Evolutionary conservation across 1,139 yeast genomes (phyloP).

Genomic region (Suhomyces bribrorum): DNA sequence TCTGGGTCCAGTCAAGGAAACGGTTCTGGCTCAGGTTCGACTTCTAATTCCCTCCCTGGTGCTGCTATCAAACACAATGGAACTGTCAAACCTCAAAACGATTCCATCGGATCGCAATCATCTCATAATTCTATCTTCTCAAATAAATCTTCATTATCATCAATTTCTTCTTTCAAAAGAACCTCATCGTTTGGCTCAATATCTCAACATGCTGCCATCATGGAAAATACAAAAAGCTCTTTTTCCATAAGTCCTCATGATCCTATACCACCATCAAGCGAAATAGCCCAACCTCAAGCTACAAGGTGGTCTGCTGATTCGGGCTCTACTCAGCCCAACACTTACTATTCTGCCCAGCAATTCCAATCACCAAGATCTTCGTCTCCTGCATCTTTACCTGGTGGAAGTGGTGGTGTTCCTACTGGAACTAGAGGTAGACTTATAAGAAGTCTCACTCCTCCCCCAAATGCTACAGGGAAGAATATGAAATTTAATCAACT

Average conservation of each 20-base stretch:
- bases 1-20: constrained; percentile 3
- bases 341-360: constrained; percentile 11
- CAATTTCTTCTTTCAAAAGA: constrained; percentile 33
- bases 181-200: constrained; percentile 25
- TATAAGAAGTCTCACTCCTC: constrained; percentile 18
- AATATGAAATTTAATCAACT: constrained; percentile 5
- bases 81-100: constrained; percentile 14
- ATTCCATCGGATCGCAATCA: constrained; percentile 34
- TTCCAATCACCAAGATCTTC: constrained; percentile 13
- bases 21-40: background rate
- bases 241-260: constrained; percentile 32
- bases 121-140: constrained; percentile 35
- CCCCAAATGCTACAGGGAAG: constrained; percentile 11
- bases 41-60: too few relatives aligned
- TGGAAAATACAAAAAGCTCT: constrained; percentile 19
- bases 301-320: constrained; percentile 9
- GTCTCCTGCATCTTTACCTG: constrained; percentile 6
- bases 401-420: too few relatives aligned
- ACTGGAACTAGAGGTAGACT: constrained; percentile 4
- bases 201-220: constrained; percentile 16
- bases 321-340: constrained; percentile 4
- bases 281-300: constrained; percentile 7
- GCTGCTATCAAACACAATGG: constrained; percentile 3
- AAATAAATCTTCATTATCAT: constrained; percentile 28
- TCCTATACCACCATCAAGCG: constrained; percentile 7